Percentiles rank a stretch among this genome's conserved stretches.
Evolutionary conservation across 192 early-diverging fungal genomes (phyloP).

Genomic region (Coemansia furcata): DNA sequence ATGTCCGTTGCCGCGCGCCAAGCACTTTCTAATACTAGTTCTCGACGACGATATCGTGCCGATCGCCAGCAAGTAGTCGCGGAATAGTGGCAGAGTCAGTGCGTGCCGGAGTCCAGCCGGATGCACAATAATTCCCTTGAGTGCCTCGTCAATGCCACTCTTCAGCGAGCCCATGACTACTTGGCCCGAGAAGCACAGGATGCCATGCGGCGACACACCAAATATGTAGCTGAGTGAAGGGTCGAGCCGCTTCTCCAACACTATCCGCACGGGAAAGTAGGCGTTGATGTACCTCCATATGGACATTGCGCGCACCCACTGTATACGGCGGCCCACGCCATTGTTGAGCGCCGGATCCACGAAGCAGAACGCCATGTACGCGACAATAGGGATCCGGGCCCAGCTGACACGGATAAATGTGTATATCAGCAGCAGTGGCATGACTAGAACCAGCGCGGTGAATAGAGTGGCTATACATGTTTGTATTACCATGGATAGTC

Average conservation of each 20-base stretch:
- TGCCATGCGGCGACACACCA: conserved; percentile 87
- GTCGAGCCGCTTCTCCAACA: conserved; percentile 81
- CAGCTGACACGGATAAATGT: conserved; percentile 23
- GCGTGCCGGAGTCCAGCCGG: conserved; percentile 70
- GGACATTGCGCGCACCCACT: conserved; percentile 54
- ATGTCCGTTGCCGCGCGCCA: conserved; percentile 70
- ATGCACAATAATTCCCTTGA: conserved; percentile 68
- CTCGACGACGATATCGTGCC: conserved; percentile 77
- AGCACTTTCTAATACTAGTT: conserved; percentile 71
- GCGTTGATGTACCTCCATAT: conserved; percentile 80
- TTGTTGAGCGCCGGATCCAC: conserved; percentile 40
- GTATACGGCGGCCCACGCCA: conserved; percentile 57
- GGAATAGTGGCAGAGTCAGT: conserved; percentile 80
- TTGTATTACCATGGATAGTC: conserved; percentile 23
- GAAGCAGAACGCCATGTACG: conserved; percentile 43
- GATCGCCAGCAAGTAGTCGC: conserved; percentile 76
- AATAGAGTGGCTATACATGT: conserved; percentile 32
- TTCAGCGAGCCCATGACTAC: conserved; percentile 82
- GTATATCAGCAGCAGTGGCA: conserved; percentile 25
- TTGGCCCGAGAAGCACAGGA: conserved; percentile 81
- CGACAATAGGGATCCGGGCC: conserved; percentile 31
- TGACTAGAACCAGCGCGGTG: conserved; percentile 28
- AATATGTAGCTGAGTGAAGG: conserved; percentile 86
- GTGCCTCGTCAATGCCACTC: conserved; percentile 64
- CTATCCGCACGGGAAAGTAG: conserved; percentile 78